These are phyloP conservation scores for Neoboletus subvelutipes DNA, from an alignment of 768 basidiomycete genomes.

Conservation along the genomic window DNA sequence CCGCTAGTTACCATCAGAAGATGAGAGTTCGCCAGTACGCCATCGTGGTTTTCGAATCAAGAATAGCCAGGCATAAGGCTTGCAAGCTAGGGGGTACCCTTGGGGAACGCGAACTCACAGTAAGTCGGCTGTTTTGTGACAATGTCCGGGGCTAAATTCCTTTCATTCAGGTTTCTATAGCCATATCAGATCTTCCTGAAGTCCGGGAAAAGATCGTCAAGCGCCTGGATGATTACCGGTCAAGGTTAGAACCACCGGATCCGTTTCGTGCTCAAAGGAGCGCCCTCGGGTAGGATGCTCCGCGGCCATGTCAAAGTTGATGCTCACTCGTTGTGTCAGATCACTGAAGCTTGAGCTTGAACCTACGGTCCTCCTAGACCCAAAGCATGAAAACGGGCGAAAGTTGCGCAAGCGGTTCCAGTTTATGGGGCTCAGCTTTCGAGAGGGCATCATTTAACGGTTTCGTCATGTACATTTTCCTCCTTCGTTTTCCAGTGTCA, in stretches of 20 bases:
- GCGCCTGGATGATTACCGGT: conserved; percentile 26
- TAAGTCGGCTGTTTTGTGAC: conserved; percentile 27
- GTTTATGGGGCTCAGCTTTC: conserved; percentile 18
- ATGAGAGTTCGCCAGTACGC: conserved; percentile 50
- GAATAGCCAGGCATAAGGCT: conserved; percentile 40
- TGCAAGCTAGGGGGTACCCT: conserved; percentile 41
- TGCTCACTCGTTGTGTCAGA: conserved; percentile 17
- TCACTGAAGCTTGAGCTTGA: conserved; percentile 25
- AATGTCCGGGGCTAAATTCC: not conserved
- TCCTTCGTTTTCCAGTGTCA: not conserved
- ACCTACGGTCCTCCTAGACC: conserved; percentile 29
- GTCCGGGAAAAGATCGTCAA: conserved; percentile 29
- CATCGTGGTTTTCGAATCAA: conserved; percentile 43
- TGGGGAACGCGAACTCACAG: conserved; percentile 40
- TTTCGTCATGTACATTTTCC: not conserved
- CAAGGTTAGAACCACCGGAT: conserved; percentile 18
- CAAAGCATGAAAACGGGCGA: not conserved
- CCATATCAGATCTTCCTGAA: conserved; percentile 36
- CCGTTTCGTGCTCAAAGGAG: conserved; percentile 23
- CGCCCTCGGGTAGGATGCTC: conserved; percentile 20
- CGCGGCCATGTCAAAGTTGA: no score
- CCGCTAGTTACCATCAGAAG: conserved; percentile 34
- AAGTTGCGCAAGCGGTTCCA: conserved; percentile 6
- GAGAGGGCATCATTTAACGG: conserved; percentile 21
- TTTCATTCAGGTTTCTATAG: conserved; percentile 25